These are phyloP conservation scores for Schizosaccharomyces octosporus DNA, from an alignment of 805 yeast genomes.

Conservation along the genomic window DNA sequence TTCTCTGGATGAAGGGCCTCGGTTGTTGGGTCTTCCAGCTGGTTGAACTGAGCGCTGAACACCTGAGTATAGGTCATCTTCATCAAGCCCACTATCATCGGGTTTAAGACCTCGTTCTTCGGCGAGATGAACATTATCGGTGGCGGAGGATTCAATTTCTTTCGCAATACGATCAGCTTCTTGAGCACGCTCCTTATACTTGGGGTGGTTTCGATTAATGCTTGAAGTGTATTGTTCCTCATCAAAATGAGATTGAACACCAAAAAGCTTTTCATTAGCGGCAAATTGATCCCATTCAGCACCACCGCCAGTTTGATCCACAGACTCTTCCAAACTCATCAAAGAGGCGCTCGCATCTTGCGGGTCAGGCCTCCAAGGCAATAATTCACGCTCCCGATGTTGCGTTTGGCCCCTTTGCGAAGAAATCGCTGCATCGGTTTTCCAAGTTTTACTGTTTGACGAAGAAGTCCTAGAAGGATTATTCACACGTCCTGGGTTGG, in stretches of 20 bases:
- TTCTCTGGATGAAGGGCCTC: neutral
- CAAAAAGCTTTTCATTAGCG: constrained; percentile 71
- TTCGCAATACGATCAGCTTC: constrained; percentile 58
- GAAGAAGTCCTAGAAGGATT: neutral
- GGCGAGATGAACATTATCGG: constrained; percentile 49
- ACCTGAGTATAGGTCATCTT: constrained; percentile 89
- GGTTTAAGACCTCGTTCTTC: constrained; percentile 63
- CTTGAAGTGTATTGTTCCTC: constrained; percentile 73
- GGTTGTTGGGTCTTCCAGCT: neutral
- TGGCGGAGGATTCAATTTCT: constrained; percentile 50
- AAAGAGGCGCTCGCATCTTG: neutral
- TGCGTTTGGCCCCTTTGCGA: neutral
- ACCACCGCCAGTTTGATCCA: neutral
- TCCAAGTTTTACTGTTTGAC: neutral
- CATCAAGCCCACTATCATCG: constrained; percentile 75
- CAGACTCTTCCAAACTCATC: neutral
- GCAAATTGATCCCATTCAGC: constrained; percentile 76
- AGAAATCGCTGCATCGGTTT: neutral
- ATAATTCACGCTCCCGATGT: neutral
- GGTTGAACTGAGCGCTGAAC: constrained; percentile 29
- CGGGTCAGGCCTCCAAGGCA: neutral
- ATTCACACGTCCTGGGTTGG: neutral
- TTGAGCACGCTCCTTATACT: constrained; percentile 34
- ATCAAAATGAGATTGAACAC: constrained; percentile 60
- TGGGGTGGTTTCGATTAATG: constrained; percentile 45